Percentiles rank a stretch among this genome's conserved stretches.
These are phyloP conservation scores for Galerina sulciceps DNA, from an alignment of 768 basidiomycete species.

Conservation along the genomic window DNA sequence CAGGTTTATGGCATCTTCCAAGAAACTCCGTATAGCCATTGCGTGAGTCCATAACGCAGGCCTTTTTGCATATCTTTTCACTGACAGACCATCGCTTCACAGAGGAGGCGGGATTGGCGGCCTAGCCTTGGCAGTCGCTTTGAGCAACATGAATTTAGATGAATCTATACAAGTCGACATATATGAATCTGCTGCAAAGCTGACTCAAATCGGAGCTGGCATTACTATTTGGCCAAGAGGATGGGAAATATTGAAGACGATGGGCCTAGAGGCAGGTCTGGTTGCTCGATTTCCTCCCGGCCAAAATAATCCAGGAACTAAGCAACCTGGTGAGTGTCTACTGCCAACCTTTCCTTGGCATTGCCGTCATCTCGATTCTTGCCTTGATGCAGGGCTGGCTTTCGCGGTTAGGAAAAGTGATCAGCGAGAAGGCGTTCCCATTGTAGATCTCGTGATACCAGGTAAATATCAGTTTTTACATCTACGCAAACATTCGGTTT, in stretches of 20 bases:
- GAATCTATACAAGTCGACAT: slow-evolving; percentile 41
- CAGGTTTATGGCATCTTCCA: neutral
- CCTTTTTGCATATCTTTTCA: neutral
- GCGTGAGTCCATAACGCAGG: neutral
- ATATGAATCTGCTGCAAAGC: slow-evolving; percentile 45
- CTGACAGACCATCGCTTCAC: neutral
- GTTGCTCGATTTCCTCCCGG: slow-evolving; percentile 5
- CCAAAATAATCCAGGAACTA: neutral
- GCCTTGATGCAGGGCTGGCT: neutral
- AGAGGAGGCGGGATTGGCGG: slow-evolving; percentile 42
- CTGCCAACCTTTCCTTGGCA: neutral
- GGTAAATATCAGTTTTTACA: slow-evolving; percentile 16
- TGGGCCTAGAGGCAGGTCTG: slow-evolving; percentile 37
- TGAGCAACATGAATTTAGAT: slow-evolving; percentile 3
- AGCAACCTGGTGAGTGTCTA: slow-evolving; percentile 2
- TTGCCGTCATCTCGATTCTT: neutral
- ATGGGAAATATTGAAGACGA: slow-evolving; percentile 43
- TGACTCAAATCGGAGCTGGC: slow-evolving; percentile 51
- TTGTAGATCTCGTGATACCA: slow-evolving; percentile 13
- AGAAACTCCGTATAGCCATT: neutral
- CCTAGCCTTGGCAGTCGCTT: slow-evolving; percentile 26
- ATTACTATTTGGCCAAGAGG: slow-evolving; percentile 46
- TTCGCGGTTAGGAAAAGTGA: slow-evolving; percentile 21
- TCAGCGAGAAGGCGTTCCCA: slow-evolving; percentile 5
- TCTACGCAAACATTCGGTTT: slow-evolving; percentile 23